Evolutionary conservation across 108 stramenopile genomes (phyloP).

Genomic region (Parietichytrium sp.): DNA sequence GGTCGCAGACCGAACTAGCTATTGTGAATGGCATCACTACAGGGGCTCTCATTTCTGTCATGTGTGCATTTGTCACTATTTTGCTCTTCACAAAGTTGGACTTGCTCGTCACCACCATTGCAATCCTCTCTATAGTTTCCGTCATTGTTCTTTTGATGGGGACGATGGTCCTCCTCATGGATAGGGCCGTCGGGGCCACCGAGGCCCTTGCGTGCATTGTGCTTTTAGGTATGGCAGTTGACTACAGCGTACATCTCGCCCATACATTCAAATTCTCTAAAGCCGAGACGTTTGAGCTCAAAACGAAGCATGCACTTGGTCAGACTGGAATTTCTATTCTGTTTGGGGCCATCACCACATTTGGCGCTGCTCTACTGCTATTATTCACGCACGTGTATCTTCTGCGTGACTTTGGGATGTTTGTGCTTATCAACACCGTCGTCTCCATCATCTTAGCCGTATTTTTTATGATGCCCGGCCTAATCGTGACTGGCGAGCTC

Average conservation of each 20-base stretch:
- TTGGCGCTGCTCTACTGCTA: background rate
- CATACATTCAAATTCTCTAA: background rate
- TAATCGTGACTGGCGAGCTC: no score
- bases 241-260: slow-evolving; percentile 20
- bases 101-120: background rate
- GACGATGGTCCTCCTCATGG: background rate
- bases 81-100: background rate
- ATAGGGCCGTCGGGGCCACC: slow-evolving; percentile 7
- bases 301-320: background rate
- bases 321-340: slow-evolving; percentile 14
- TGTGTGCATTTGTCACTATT: background rate
- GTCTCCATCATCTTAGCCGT: background rate
- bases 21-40: background rate
- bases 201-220: background rate
- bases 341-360: slow-evolving; percentile 7
- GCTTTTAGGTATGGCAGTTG: background rate
- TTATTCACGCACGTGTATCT: background rate
- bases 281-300: background rate
- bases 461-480: background rate
- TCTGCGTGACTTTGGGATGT: slow-evolving; percentile 24
- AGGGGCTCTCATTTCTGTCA: background rate
- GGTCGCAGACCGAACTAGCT: slow-evolving; percentile 16
- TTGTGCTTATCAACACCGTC: background rate
- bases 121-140: background rate
- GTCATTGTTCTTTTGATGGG: background rate